Base-by-base conservation (phyloP, 768 basidiomycete species). In the Hypholoma sublateritium region DNA sequence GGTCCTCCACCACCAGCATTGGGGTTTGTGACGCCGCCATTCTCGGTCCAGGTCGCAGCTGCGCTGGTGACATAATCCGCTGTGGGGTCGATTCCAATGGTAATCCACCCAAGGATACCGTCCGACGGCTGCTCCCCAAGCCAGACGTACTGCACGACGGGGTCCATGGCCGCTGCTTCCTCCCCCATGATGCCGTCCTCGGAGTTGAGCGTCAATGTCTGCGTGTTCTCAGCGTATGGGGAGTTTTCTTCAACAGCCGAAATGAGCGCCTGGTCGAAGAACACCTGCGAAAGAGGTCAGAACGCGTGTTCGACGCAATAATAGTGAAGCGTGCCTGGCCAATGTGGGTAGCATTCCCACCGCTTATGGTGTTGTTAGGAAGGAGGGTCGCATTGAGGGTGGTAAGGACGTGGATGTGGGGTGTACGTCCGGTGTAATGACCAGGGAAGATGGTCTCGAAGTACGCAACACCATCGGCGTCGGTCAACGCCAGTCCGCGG, bases 381-480 rank as follows among this genome's bases (percentile, higher is more conserved):
- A 35, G 32, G 12, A 35, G 17, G 13, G 28, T 47, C 14, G 53
- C 45, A 19, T 24, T 35, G 35, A 25, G 13, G 14, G 34, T 55
- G n/a, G 53, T 39, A 19, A 55, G 43, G 19, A 55, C 28, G 14
- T 55, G 53, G 14, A 55, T 35, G 8, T 55, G 53, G 35, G 37
- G 46, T 1, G 45, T 35, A 2, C 54, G 35, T 24, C 54, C 54
- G 3, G 45, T 42, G 22, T 48, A 55, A 36, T 55, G 54, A 4
- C 54, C 46, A 0, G 46, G 54, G 46, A 55, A 55, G 47, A 39
- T 42, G 12, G 54, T 24, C 24, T 48, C 35, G 46, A 55, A 47
- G 16, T n/a, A 19, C 19, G 36, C 54, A 13, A 55, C 54, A 6
- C 54, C 54, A 5, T 47, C 28, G n/a, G 34, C 3, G 17, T 55